These are phyloP conservation scores for Arthrobotrys megalospora DNA, from an alignment of 2,329 filamentous ascomycete genomes.

Conservation along the genomic window DNA sequence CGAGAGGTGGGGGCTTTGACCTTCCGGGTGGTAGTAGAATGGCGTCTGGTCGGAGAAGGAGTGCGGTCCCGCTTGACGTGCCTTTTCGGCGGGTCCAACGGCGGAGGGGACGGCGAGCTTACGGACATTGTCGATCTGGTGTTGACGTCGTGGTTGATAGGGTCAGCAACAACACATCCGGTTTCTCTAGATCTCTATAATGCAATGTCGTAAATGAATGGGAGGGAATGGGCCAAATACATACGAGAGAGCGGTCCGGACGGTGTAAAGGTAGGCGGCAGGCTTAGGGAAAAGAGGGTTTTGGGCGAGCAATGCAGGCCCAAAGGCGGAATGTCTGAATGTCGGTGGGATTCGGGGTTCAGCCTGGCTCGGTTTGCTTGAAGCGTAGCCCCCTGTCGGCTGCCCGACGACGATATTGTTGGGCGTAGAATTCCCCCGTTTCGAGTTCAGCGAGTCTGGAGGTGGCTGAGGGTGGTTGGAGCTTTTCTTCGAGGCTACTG, in stretches of 20 bases:
- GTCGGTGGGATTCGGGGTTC: slow-evolving; percentile 43
- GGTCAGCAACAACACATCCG: slow-evolving; percentile 50
- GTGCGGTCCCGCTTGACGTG: slow-evolving; percentile 50
- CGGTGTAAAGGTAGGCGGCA: slow-evolving; percentile 57
- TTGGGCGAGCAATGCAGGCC: slow-evolving; percentile 48
- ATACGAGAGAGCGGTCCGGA: slow-evolving; percentile 56
- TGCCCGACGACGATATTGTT: slow-evolving; percentile 44
- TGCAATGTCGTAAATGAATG: background rate
- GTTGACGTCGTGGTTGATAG: slow-evolving; percentile 30
- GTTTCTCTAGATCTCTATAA: background rate
- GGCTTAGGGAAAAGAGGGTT: slow-evolving; percentile 57
- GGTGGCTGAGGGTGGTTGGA: slow-evolving; percentile 39
- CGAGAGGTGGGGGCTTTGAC: slow-evolving; percentile 38
- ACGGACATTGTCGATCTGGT: slow-evolving; percentile 55
- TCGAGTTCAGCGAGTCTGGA: slow-evolving; percentile 23
- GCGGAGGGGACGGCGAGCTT: slow-evolving; percentile 52
- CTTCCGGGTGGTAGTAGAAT: slow-evolving; percentile 48
- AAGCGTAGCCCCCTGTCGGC: slow-evolving; percentile 56
- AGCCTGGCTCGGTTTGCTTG: slow-evolving; percentile 52
- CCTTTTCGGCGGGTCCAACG: slow-evolving; percentile 46
- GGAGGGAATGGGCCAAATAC: slow-evolving; percentile 7
- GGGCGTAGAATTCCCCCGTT: slow-evolving; percentile 22
- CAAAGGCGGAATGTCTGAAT: slow-evolving; percentile 57
- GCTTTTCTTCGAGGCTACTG: slow-evolving; percentile 34
- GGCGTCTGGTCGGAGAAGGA: slow-evolving; percentile 50